Percentiles rank a stretch among this genome's conserved stretches.
These are phyloP conservation scores for Monosporozyma servazzii DNA, from an alignment of 805 yeast species.

Conservation along the genomic window DNA sequence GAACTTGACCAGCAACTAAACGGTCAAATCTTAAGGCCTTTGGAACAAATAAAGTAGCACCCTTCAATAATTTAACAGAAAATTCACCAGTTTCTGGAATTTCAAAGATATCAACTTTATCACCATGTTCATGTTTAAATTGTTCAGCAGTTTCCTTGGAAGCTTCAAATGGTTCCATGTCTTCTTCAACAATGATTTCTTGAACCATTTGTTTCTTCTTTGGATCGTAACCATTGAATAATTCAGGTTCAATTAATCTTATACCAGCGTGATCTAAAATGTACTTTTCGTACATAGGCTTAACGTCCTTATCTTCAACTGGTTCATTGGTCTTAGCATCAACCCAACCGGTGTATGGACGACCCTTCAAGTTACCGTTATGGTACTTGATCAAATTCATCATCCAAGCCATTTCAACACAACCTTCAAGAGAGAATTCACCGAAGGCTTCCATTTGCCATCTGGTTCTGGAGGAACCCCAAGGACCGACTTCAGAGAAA, in stretches of 20 bases:
- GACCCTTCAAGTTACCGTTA: slow-evolving; percentile 54
- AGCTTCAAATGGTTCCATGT: slow-evolving; percentile 90
- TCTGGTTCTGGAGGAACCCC: slow-evolving; percentile 98
- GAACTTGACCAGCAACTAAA: slow-evolving; percentile 73
- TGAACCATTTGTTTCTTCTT: slow-evolving; percentile 86
- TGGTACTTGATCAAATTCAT: slow-evolving; percentile 96
- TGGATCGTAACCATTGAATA: slow-evolving; percentile 91
- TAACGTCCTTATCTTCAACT: slow-evolving; percentile 89
- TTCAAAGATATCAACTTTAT: slow-evolving; percentile 83
- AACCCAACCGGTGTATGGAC: slow-evolving; percentile 94
- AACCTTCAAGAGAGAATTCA: slow-evolving; percentile 92
- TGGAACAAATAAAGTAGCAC: slow-evolving; percentile 85
- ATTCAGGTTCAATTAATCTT: slow-evolving; percentile 91
- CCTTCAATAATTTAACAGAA: slow-evolving; percentile 83
- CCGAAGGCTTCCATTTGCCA: slow-evolving; percentile 99
- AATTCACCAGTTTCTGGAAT: slow-evolving; percentile 85
- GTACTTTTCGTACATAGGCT: slow-evolving; percentile 80
- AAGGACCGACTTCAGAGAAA: slow-evolving; percentile 97
- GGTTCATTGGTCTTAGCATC: slow-evolving; percentile 89
- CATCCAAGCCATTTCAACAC: slow-evolving; percentile 99
- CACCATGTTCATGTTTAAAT: slow-evolving; percentile 90
- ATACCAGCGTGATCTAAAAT: slow-evolving; percentile 93
- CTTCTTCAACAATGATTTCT: slow-evolving; percentile 94
- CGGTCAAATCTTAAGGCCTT: slow-evolving; percentile 63
- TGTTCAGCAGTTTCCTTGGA: slow-evolving; percentile 87